Conservation (phyloP, 2,329 filamentous ascomycete genomes). For the Penicillium sp. region DNA sequence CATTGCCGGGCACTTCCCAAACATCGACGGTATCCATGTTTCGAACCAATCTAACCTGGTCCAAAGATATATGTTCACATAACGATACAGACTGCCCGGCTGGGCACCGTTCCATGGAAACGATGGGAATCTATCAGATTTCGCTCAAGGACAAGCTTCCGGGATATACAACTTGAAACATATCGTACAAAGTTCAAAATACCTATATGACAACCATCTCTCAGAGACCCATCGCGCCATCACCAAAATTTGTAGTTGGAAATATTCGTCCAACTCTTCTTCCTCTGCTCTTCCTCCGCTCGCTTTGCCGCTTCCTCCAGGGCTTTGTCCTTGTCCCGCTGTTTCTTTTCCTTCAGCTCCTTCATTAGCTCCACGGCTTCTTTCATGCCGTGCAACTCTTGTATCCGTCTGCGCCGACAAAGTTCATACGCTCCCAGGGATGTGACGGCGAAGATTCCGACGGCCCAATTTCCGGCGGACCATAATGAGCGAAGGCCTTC, state of each 20-base stretch:
- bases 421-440: slow-evolving; percentile 75
- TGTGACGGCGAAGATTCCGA: slow-evolving; percentile 64
- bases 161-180: slow-evolving; percentile 20
- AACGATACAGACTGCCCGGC: too few species aligned
- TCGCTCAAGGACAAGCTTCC: slow-evolving; percentile 3
- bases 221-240: slow-evolving; percentile 4
- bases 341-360: slow-evolving; percentile 62
- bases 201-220: slow-evolving; percentile 17
- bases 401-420: slow-evolving; percentile 66
- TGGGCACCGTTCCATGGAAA: too few species aligned
- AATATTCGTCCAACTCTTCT: slow-evolving; percentile 40
- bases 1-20: background rate
- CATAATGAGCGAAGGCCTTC: slow-evolving; percentile 51
- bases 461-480: slow-evolving; percentile 76
- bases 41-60: too few species aligned
- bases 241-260: slow-evolving; percentile 46
- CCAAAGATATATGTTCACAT: too few species aligned
- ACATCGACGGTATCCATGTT: background rate
- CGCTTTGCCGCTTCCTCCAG: slow-evolving; percentile 31
- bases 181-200: slow-evolving; percentile 29
- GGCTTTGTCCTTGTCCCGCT: slow-evolving; percentile 43
- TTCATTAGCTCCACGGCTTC: slow-evolving; percentile 77
- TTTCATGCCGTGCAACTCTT: slow-evolving; percentile 78
- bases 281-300: slow-evolving; percentile 35
- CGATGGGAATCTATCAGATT: too few species aligned